Evolutionary conservation across 208 protist genomes (phyloP).

Genomic region (Acanthamoeba healyi): DNA sequence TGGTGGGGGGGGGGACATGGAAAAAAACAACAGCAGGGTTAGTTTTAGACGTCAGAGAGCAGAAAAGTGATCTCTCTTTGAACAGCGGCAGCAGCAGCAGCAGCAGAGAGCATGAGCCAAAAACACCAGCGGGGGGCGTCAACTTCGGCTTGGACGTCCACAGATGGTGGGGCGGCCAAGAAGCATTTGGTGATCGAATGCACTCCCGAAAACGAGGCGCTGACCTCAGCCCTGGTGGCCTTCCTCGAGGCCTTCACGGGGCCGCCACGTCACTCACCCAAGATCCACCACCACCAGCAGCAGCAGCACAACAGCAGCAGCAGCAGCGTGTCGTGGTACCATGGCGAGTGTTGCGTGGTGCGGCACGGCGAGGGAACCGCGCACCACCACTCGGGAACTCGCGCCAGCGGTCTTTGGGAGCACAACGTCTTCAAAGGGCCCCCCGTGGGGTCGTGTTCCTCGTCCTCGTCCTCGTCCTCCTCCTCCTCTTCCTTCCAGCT

Average conservation of each 20-base stretch:
- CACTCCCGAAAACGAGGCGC: slow-evolving; percentile 42
- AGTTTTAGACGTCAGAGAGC: no score
- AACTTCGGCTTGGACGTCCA: no score
- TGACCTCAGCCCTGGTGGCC: slow-evolving; percentile 38
- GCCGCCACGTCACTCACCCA: not conserved
- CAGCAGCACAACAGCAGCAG: slow-evolving; percentile 49
- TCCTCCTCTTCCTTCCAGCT: not conserved
- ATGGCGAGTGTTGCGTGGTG: slow-evolving; percentile 50
- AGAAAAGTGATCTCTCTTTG: no score
- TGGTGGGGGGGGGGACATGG: no score
- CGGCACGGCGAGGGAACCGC: slow-evolving; percentile 41
- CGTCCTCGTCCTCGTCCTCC: not conserved
- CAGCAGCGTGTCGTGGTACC: slow-evolving; percentile 69
- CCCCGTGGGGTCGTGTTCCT: not conserved
- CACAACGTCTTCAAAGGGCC: slow-evolving; percentile 71
- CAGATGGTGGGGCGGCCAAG: not conserved
- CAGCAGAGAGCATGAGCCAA: no score
- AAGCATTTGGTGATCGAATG: slow-evolving; percentile 53
- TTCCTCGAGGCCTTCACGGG: slow-evolving; percentile 67
- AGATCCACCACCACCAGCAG: no score
- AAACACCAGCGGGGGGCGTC: no score
- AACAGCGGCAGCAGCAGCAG: no score
- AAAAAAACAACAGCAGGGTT: no score
- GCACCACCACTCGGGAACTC: not conserved
- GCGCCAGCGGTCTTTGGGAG: slow-evolving; percentile 56